A percentile compares a stretch with the other conserved stretches of the same genome.
Evolutionary conservation across 2,329 filamentous ascomycete species (phyloP).

Genomic region (Ceratocystis cubensis): DNA sequence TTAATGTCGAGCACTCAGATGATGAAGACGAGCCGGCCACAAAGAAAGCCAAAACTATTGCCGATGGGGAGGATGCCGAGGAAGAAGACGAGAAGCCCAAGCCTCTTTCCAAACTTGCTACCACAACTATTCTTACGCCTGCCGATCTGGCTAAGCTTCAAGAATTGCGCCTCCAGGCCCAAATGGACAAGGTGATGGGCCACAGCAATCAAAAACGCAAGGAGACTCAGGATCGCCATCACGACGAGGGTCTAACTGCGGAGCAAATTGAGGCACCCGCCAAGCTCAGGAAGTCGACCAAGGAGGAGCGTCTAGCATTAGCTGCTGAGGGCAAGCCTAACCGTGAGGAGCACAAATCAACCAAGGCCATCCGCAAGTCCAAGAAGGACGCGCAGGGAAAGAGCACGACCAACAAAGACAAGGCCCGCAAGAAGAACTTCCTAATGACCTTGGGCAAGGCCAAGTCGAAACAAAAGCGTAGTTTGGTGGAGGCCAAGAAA

Average conservation of each 20-base stretch:
- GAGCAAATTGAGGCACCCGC: conserved; percentile 83
- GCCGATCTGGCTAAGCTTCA: conserved; percentile 91
- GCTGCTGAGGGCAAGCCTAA: conserved; percentile 72
- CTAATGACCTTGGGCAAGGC: conserved; percentile 96
- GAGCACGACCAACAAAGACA: conserved; percentile 95
- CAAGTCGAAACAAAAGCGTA: conserved; percentile 88
- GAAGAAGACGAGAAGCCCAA: conserved; percentile 30
- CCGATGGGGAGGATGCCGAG: conserved; percentile 3
- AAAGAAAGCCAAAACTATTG: conserved; percentile 32
- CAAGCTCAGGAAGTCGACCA: conserved; percentile 68
- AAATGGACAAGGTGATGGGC: conserved; percentile 52
- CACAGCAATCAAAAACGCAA: conserved; percentile 35
- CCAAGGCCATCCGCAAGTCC: conserved; percentile 68
- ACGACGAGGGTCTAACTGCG: conserved; percentile 80
- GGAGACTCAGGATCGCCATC: conserved; percentile 47
- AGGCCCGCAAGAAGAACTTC: conserved; percentile 95
- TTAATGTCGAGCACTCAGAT: conserved; percentile 74
- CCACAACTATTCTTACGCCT: conserved; percentile 83
- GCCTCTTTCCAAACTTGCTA: conserved; percentile 64
- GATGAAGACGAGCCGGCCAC: conserved; percentile 58
- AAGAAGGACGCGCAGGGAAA: conserved; percentile 84
- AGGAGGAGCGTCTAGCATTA: conserved; percentile 75
- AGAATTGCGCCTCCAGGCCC: conserved; percentile 65
- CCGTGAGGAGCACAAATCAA: conserved; percentile 70
- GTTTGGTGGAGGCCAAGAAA: conserved; percentile 72